Evolutionary conservation across 164 flowering plant species (phyloP).

Genomic region (Kalanchoe fedtschenkoi): DNA sequence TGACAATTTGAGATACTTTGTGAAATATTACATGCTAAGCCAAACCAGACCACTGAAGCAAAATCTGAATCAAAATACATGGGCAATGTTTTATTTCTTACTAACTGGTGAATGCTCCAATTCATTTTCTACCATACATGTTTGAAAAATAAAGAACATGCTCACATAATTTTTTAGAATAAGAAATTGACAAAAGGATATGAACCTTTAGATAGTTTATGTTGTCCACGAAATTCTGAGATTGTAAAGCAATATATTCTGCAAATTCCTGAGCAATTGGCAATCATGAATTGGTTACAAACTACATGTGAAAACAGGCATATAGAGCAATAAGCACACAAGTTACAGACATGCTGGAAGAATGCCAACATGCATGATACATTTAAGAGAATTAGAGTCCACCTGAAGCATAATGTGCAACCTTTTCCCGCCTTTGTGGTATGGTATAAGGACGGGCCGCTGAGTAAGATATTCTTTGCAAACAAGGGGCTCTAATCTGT

Average conservation of each 20-base stretch:
- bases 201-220: slow-evolving; percentile 50
- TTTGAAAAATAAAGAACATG: neutral
- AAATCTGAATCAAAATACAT: neutral
- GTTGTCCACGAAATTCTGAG: slow-evolving; percentile 44
- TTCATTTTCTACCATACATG: neutral
- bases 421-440: slow-evolving; percentile 92
- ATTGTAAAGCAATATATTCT: slow-evolving; percentile 63
- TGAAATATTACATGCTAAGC: neutral
- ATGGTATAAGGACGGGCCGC: slow-evolving; percentile 86
- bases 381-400: slow-evolving; percentile 3
- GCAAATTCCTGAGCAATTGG: slow-evolving; percentile 57
- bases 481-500: slow-evolving; percentile 90
- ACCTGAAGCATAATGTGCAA: slow-evolving; percentile 90
- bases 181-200: neutral
- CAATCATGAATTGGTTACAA: neutral
- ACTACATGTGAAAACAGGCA: neutral
- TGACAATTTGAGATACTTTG: neutral
- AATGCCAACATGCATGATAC: neutral
- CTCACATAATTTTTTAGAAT: neutral
- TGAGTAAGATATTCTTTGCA: slow-evolving; percentile 60
- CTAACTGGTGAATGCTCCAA: neutral
- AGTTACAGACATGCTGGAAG: neutral
- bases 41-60: neutral
- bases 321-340: neutral
- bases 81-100: neutral